Evolutionary conservation across 164 flowering plant genomes (phyloP).

Genomic region (Houttuynia cordata): DNA sequence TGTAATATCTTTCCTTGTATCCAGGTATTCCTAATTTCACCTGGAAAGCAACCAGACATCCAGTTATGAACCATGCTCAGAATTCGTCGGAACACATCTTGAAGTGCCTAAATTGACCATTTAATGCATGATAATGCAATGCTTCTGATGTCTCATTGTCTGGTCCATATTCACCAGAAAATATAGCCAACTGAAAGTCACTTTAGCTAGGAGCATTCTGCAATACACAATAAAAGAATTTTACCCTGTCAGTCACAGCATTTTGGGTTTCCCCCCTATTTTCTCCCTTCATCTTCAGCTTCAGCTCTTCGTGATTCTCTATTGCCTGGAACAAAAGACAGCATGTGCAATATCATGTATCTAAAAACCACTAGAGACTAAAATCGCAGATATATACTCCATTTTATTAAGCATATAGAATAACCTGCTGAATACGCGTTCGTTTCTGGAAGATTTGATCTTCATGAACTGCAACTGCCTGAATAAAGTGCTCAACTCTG

Average conservation of each 20-base stretch:
- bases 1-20: conserved; percentile 82
- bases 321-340: conserved; percentile 31
- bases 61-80: background rate
- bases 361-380: background rate
- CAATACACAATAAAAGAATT: background rate
- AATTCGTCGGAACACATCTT: background rate
- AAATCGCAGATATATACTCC: background rate
- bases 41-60: conserved; percentile 24
- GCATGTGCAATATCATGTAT: background rate
- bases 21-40: conserved; percentile 93
- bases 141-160: too few relatives aligned
- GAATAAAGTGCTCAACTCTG: conserved; percentile 79
- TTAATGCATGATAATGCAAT: too few relatives aligned
- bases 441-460: conserved; percentile 91
- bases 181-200: background rate
- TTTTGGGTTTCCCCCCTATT: conserved; percentile 27
- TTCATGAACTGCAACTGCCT: conserved; percentile 71
- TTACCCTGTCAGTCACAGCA: conserved; percentile 56
- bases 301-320: conserved; percentile 70
- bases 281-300: conserved; percentile 41
- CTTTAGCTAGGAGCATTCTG: background rate
- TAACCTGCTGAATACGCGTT: conserved; percentile 85
- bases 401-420: background rate
- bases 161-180: too few relatives aligned
- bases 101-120: too few relatives aligned